Base-by-base conservation (phyloP, 345 rosid species). In the Bruguiera gymnorhiza region DNA sequence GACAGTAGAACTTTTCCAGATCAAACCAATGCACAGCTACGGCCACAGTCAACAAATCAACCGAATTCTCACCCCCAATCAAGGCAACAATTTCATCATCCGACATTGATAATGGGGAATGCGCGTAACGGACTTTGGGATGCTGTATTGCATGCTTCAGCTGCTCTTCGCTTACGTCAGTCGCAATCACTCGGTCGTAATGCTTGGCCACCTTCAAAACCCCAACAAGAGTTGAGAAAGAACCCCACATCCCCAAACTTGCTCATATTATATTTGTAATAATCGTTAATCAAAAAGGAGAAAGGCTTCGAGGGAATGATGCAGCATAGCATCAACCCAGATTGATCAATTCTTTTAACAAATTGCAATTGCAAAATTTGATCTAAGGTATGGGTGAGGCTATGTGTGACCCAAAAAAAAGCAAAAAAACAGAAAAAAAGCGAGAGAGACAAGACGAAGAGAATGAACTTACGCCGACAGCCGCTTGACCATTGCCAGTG, bases 11-110 rank as follows among this genome's bases (percentile, higher is more conserved):
- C 53, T 61, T 86, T 21, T 80, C 86, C 11, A 84, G 84, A 56
- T 90, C 90, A 60, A 90, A 86, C 91, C 93, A 84, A 76, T 86
- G 89, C 15, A 85, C 76, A 2, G 87, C 93, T 54, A 77, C 76
- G 2, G 88, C 89, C 2, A 84, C 83, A 0, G 87, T 86, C 19
- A 91, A 79, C 11, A 89, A 58, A 75, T 91, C 89, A 0, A 89
- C 85, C 0, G 84, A 79, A 57, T 82, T 78, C 60, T 86, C 93
- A 1, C 85, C 84, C 1, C 93, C 88, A 1, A 89, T 30, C 18
- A 77, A 16, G 50, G 76, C 23, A 34, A 86, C 78, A 3, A 81
- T 50, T 32, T 91, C 81, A 9, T 89, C 89, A 18, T 84, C 80
- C 0, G 90, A 68, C 50, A 89, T 75, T 5, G 89, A 71, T 68